Conservation (phyloP, 176 grass and related monocot species). For the Carex kokanica region DNA sequence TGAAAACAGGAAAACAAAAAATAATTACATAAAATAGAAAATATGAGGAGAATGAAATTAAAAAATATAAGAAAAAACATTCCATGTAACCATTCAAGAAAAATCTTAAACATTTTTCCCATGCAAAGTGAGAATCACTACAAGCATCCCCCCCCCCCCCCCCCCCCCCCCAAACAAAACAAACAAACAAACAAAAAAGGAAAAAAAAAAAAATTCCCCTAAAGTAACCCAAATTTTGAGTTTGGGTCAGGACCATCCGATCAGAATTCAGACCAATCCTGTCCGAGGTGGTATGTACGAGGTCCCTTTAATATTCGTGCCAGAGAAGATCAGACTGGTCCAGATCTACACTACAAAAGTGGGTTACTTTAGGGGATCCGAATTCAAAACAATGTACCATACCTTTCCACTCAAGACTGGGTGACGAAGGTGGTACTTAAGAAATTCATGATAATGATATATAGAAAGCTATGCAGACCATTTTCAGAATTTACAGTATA, state of each 20-base stretch:
- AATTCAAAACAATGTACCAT: neutral
- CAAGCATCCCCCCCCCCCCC: neutral
- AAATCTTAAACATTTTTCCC: neutral
- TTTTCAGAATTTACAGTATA: neutral
- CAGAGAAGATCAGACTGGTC: no score
- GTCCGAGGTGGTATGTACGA: no score
- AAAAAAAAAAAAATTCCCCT: neutral
- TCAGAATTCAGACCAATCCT: no score
- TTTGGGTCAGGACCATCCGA: no score
- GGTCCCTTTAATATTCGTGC: no score
- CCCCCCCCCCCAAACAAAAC: neutral
- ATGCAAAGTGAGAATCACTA: neutral
- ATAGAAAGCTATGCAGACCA: neutral
- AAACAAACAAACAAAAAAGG: neutral
- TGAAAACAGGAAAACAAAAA: slow-evolving; percentile 31
- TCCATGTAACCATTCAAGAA: neutral
- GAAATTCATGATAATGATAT: neutral
- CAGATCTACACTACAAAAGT: no score
- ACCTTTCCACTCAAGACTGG: neutral
- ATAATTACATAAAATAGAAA: neutral
- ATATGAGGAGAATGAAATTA: neutral
- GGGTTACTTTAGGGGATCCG: no score
- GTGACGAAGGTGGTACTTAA: neutral
- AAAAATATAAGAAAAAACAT: neutral
- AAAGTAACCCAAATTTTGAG: no score